These are phyloP conservation scores for Paraconiothyrium brasiliense DNA, from an alignment of 2,329 filamentous ascomycete genomes.

Conservation along the genomic window DNA sequence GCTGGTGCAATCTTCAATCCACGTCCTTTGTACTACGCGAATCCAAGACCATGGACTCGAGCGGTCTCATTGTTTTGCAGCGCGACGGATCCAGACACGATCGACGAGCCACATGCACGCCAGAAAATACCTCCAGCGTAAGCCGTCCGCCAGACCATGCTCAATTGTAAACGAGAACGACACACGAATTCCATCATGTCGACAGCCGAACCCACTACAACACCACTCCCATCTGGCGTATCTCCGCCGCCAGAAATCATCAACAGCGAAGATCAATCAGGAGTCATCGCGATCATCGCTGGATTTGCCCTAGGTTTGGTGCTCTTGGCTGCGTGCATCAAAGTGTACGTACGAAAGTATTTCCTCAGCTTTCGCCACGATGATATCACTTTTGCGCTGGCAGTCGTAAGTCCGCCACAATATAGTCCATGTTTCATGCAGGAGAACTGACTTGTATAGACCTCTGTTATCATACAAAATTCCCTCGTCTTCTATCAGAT, in stretches of 20 bases:
- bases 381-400: conserved; percentile 21
- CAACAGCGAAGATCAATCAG: conserved; percentile 19
- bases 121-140: not conserved
- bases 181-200: not conserved
- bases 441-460: not conserved
- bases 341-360: conserved; percentile 17
- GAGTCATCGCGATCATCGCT: conserved; percentile 25
- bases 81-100: not conserved
- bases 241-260: conserved; percentile 2
- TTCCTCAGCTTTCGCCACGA: conserved; percentile 14
- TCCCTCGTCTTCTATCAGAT: conserved; percentile 18
- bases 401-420: conserved; percentile 5
- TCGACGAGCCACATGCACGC: not conserved
- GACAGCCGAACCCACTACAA: not conserved
- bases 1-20: not conserved
- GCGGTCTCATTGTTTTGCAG: not conserved
- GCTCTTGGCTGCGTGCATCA: conserved; percentile 18
- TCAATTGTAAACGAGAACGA: not conserved
- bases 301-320: conserved; percentile 24
- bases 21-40: not conserved
- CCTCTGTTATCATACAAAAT: conserved; percentile 18
- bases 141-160: not conserved
- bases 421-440: not conserved
- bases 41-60: too few relatives aligned
- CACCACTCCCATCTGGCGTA: not conserved